Base-by-base conservation (phyloP, 108 stramenopile species). In the Skeletonema marinoi region DNA sequence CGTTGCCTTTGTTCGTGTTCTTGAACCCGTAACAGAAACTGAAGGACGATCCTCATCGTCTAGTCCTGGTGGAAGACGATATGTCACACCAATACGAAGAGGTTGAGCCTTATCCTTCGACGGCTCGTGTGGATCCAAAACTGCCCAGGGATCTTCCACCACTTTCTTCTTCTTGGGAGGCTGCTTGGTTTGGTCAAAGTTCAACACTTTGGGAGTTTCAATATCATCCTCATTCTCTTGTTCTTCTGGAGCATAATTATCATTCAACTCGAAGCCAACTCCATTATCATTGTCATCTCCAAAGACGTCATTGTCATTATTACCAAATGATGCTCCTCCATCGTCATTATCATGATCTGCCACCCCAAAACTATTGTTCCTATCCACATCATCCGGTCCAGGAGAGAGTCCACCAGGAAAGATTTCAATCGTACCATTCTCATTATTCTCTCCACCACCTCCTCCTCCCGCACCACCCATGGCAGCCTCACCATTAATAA, bases 121-220 rank as follows among this genome's bases (percentile, higher is more conserved):
- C 13, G 88, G 77, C 39, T 89, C 75, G 73, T 97, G 96, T 6
- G 97, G 97, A 78, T 98, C 97, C 13, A 97, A 64, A 10, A 92
- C 62, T 30, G 71, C 88, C 94, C 93, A 97, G 1, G 94, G 95
- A 80, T 97, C 95, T 13, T 44, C 32, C 39, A 62, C 69, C 68
- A 76, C 58, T 41, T 68, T 73, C 56, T 82, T 39, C 72, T 41
- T 56, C 21, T 48, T 31, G 30, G n/a, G 19, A 63, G 33, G 29
- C 50, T 46, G 13, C 39, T 50, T 21, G 16, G 6, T 21, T 25
- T 29, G 19, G 17, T 21, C 7, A 56, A 56, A 64, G 48, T 64
- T 64, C 42, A 64, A 51, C 9, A 44, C 48, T 59, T 29, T 61
- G 0, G 42, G 14, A 64, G 39, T 77, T 66, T 66, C 51, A 84